Evolutionary conservation across 2,329 filamentous ascomycete species (phyloP).

Genomic region (Penicillium glabrum): DNA sequence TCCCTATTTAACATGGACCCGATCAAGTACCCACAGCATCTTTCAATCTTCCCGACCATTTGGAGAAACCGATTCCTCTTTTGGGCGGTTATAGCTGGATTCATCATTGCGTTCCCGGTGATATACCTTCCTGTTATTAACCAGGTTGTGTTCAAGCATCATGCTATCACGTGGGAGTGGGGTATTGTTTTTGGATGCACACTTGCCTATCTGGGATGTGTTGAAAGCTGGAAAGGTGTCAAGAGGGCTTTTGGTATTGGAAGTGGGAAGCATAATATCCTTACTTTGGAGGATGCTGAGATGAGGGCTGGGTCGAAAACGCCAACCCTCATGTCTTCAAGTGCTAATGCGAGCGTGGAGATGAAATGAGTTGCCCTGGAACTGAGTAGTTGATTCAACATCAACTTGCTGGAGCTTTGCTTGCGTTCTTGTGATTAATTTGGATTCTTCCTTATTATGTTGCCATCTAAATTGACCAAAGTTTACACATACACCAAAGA

Average conservation of each 20-base stretch:
- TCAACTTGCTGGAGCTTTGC: neutral
- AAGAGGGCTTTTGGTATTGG: slow-evolving; percentile 52
- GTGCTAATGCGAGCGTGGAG: slow-evolving; percentile 29
- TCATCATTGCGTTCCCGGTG: slow-evolving; percentile 56
- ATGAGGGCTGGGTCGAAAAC: slow-evolving; percentile 29
- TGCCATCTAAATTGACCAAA: neutral
- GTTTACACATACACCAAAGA: neutral
- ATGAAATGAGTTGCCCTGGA: slow-evolving; percentile 16
- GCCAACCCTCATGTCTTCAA: slow-evolving; percentile 21
- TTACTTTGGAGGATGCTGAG: slow-evolving; percentile 35
- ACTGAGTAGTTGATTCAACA: slow-evolving; percentile 13
- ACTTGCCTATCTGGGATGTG: slow-evolving; percentile 60
- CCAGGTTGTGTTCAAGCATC: slow-evolving; percentile 63
- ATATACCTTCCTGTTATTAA: slow-evolving; percentile 69
- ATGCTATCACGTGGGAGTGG: slow-evolving; percentile 68
- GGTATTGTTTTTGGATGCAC: slow-evolving; percentile 59
- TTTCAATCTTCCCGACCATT: slow-evolving; percentile 64
- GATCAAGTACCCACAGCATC: slow-evolving; percentile 57
- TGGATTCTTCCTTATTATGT: too few relatives aligned
- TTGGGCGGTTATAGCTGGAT: slow-evolving; percentile 61
- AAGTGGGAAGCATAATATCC: slow-evolving; percentile 30
- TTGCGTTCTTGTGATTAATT: neutral
- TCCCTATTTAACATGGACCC: slow-evolving; percentile 67
- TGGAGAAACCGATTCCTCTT: slow-evolving; percentile 72
- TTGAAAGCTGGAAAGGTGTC: slow-evolving; percentile 65